Percentiles rank a stretch among this genome's conserved stretches.
These are phyloP conservation scores for Globisporangium paddicum DNA, from an alignment of 352 stramenopile species.

Conservation along the genomic window DNA sequence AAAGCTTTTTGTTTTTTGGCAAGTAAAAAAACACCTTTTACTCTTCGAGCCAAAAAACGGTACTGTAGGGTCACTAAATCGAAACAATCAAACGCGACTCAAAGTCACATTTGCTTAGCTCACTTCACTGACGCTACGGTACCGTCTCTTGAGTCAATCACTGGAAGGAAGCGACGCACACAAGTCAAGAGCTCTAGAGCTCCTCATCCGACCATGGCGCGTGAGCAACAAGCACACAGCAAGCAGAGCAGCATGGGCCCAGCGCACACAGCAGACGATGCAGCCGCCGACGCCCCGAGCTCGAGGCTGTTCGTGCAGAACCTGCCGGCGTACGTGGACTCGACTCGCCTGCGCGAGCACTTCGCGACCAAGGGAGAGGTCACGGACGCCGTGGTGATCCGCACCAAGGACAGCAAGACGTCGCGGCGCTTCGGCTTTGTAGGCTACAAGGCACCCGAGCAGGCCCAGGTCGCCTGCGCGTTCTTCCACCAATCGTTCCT, in stretches of 20 bases:
- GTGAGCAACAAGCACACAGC: background rate
- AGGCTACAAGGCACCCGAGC: constrained; percentile 64
- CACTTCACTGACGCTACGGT: too few species aligned
- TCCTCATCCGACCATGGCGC: constrained; percentile 1
- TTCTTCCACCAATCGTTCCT: constrained; percentile 90
- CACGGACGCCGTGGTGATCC: constrained; percentile 86
- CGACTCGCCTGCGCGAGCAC: constrained; percentile 62
- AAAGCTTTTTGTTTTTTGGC: too few species aligned
- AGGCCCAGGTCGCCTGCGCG: constrained; percentile 46
- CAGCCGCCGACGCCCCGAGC: constrained; percentile 8
- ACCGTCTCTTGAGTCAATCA: too few species aligned
- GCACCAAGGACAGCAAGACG: constrained; percentile 86
- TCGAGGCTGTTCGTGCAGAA: constrained; percentile 84
- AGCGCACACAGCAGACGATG: constrained; percentile 1
- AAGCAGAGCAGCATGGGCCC: too few species aligned
- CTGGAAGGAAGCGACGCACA: background rate
- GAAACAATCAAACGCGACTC: too few species aligned
- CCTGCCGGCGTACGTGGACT: constrained; percentile 74
- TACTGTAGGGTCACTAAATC: too few species aligned
- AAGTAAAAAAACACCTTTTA: too few species aligned
- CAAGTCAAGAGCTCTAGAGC: too few species aligned
- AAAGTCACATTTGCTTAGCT: too few species aligned
- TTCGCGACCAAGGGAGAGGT: constrained; percentile 79
- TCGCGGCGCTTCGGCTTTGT: constrained; percentile 84
- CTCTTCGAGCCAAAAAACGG: too few species aligned